A percentile compares a stretch with the other conserved stretches of the same genome.
Evolutionary conservation across 2,329 filamentous ascomycete genomes (phyloP).

Genomic region (Ascochyta rabiei): DNA sequence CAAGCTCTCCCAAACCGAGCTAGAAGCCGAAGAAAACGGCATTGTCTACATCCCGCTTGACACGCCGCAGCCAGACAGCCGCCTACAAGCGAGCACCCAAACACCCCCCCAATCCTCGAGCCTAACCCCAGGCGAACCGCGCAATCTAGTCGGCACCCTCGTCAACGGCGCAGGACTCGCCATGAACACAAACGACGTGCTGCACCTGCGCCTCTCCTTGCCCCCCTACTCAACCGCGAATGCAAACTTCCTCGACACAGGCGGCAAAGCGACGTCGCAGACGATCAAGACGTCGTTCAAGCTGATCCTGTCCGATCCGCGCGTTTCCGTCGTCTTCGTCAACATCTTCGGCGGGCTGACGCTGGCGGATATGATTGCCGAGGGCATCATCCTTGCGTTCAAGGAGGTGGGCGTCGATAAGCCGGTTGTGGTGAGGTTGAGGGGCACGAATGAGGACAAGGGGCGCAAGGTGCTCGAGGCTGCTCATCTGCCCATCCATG

Average conservation of each 20-base stretch:
- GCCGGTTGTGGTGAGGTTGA: slow-evolving; percentile 77
- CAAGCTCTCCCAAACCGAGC: slow-evolving; percentile 57
- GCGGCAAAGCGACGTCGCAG: slow-evolving; percentile 82
- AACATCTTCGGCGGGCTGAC: slow-evolving; percentile 76
- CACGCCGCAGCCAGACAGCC: slow-evolving; percentile 16
- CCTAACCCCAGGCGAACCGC: slow-evolving; percentile 28
- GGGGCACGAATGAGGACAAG: slow-evolving; percentile 74
- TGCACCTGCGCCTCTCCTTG: slow-evolving; percentile 66
- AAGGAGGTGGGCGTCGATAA: slow-evolving; percentile 66
- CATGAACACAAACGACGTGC: slow-evolving; percentile 88
- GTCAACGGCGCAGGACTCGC: slow-evolving; percentile 90
- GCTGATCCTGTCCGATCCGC: slow-evolving; percentile 71
- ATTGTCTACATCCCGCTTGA: slow-evolving; percentile 77
- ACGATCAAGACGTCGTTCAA: slow-evolving; percentile 81
- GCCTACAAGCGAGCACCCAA: slow-evolving; percentile 4
- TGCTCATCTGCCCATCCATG: slow-evolving; percentile 70
- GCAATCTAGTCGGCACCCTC: slow-evolving; percentile 75
- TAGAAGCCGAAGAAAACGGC: slow-evolving; percentile 69
- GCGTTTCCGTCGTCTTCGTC: slow-evolving; percentile 75
- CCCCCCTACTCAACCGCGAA: slow-evolving; percentile 58
- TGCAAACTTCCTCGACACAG: slow-evolving; percentile 88
- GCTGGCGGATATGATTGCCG: slow-evolving; percentile 80
- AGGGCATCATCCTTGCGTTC: slow-evolving; percentile 75
- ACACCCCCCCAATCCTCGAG: slow-evolving; percentile 12
- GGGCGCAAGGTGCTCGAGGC: slow-evolving; percentile 72